Base-by-base conservation (phyloP, 2,329 filamentous ascomycete species). In the Curvularia eragrostidis region DNA sequence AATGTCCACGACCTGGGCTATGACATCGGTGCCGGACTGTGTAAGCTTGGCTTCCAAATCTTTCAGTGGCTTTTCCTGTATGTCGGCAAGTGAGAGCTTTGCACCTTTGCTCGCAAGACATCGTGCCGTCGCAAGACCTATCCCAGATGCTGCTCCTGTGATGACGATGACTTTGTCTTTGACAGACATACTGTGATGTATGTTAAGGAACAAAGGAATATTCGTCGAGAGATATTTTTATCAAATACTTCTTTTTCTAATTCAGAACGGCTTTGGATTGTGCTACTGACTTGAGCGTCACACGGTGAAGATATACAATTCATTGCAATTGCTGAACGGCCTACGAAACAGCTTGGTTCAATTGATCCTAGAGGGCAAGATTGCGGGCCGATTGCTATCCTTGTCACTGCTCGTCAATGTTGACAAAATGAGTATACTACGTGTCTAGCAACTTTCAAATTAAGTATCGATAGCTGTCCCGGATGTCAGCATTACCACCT, bases 1-100 rank as follows among this genome's bases (percentile, higher is more conserved):
- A 15, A 86, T 75, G 57, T 86, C 83, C 21, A 85, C 79, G 30
- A 73, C 76, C n/a, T 75, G 74, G 42, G 78, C 52, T 43, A 75
- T 60, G 54, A 78, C 75, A 1, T 68, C 56, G 0, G 59, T 59
- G 1, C 69, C 69, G 0, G 54, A 32, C 24, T 64, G 23, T 19
- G 23, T 30, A 1, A 75, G 59, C 26, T 72, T 67, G 8, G 47
- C 48, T 38, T 67, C 64, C 15, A 72, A 53, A 0, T 64, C 64
- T 30, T 64, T 54, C 3, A 73, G 52, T 2, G 63, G 64, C 24
- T 72, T 61, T 28, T 66, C 75, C 41, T 72, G 66, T 7, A 74
- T 39, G 24, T 76, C 73, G 41, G 68, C 71, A 19, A 76, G 69
- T 2, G 71, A 75, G n/a, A 76, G 52, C 42, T 61, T 70, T 18